Evolutionary conservation across 495 filamentous ascomycete species (phyloP), one percentile per base, ranked within the genome.

Genomic region (Trypethelium eluteriae): DNA sequence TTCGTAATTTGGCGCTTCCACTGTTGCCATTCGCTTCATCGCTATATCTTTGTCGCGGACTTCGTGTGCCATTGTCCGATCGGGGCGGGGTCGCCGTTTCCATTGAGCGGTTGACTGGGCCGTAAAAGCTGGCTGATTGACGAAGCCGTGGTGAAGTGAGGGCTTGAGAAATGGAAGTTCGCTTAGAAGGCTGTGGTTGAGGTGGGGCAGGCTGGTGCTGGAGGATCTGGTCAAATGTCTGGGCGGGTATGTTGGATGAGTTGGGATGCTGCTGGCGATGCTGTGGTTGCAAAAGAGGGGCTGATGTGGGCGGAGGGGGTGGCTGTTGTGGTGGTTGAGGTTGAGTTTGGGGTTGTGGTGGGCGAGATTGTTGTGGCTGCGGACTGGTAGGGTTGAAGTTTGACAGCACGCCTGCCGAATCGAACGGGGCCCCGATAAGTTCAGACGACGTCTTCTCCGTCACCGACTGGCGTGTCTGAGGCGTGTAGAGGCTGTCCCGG

Each of bases 121-220:
- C 86, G 53, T 59, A 59, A 77, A 92, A 93, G 77, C 89, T 95
- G 63, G 84, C 84, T 4, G 92, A 93, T 72, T 92, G 90, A 73
- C 90, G 85, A 65, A 96, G 81, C 70, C 82, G 79, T 70, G 85
- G 80, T 39, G 73, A 59, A 32, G 53, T 35, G 53, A 59, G 53
- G 5, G 32, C 53, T 59, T 59, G 53, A 34, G 53, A 35, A 36
- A 59, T 59, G 25, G 53, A 59, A 32, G 32, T 18, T 14, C 53
- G 53, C 53, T 59, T 59, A 6, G 53, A 59, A 7, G 53, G 32
- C 53, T 59, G 53, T 36, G 53, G 32, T 36, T 59, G 53, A 9
- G 53, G 53, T 14, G 53, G 53, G 32, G 53, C 5, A 5, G 53
- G 53, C 2, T 59, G 53, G 53, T 59, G 53, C 14, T 59, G 53